Evolutionary conservation across 2,329 filamentous ascomycete genomes (phyloP).

Genomic region (Xenosphaeropsis pyriputrescens): DNA sequence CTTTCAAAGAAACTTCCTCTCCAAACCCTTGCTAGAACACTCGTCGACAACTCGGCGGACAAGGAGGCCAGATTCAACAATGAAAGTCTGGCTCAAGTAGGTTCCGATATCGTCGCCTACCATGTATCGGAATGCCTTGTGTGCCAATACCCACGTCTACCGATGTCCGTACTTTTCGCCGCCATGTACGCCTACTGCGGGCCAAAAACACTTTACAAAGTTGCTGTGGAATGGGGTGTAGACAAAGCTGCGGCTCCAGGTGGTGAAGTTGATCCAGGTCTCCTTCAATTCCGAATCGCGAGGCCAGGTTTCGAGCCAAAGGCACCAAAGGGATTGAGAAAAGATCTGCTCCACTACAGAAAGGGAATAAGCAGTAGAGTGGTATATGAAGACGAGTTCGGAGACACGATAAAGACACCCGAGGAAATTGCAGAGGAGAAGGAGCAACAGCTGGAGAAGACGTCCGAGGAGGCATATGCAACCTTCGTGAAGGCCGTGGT

Average conservation of each 20-base stretch:
- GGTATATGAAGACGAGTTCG: conserved; percentile 74
- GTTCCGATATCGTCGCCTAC: conserved; percentile 72
- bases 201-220: conserved; percentile 52
- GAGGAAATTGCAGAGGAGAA: conserved; percentile 11
- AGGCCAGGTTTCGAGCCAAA: conserved; percentile 25
- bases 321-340: conserved; percentile 33
- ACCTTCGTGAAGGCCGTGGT: conserved; percentile 73
- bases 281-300: conserved; percentile 61
- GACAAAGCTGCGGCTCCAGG: conserved; percentile 78
- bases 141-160: conserved; percentile 80
- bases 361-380: conserved; percentile 64
- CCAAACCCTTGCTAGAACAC: conserved; percentile 70
- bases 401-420: conserved; percentile 35
- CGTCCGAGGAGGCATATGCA: conserved; percentile 39
- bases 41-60: conserved; percentile 80
- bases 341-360: conserved; percentile 38
- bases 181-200: conserved; percentile 78
- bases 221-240: conserved; percentile 82
- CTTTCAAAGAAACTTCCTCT: conserved; percentile 72
- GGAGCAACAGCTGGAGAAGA: conserved; percentile 9
- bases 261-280: conserved; percentile 78
- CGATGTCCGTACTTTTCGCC: conserved; percentile 74
- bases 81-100: conserved; percentile 64
- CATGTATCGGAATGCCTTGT: conserved; percentile 81
- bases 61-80: conserved; percentile 76